phyloP scores from a whole-genome alignment of 306 rosid genomes.

The Heteromeles arbutifolia region DNA sequence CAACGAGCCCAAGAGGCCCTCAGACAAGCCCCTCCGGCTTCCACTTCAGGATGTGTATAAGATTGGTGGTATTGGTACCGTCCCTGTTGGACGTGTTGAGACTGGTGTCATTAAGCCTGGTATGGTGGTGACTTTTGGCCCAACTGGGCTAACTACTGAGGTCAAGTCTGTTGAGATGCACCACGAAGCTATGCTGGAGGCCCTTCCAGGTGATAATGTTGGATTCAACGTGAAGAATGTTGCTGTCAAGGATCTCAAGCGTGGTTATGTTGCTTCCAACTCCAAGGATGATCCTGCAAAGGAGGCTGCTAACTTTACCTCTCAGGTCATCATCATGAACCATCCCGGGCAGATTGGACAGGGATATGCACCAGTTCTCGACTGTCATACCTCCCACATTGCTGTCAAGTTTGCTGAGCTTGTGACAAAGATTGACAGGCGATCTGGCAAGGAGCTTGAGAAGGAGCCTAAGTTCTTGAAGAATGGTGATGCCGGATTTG shows the following conservation, averaged over 20 bases:
- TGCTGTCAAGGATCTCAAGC: constrained; percentile 35
- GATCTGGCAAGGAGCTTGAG: constrained; percentile 31
- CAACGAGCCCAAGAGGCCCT: constrained; percentile 31
- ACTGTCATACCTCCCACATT: constrained; percentile 37
- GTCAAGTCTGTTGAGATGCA: constrained; percentile 39
- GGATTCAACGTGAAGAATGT: constrained; percentile 35
- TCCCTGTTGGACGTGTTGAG: constrained; percentile 36
- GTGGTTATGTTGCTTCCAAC: constrained; percentile 31
- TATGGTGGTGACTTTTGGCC: constrained; percentile 29
- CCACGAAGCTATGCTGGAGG: constrained; percentile 24
- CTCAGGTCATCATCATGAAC: constrained; percentile 38
- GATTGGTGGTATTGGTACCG: constrained; percentile 38
- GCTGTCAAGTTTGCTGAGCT: constrained; percentile 34
- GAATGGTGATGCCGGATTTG: constrained; percentile 32
- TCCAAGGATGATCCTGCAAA: constrained; percentile 34
- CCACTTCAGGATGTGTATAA: constrained; percentile 37
- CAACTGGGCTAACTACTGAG: constrained; percentile 25
- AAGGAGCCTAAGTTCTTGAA: constrained; percentile 37
- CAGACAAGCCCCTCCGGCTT: constrained; percentile 36
- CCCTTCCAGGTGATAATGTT: constrained; percentile 33
- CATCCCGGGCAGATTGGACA: constrained; percentile 35
- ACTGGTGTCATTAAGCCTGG: constrained; percentile 31
- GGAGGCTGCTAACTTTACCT: constrained; percentile 34
- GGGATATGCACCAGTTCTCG: constrained; percentile 33
- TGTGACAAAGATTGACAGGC: constrained; percentile 29